A percentile compares a stretch with the other conserved stretches of the same genome.
phyloP scores from a whole-genome alignment of 2,329 filamentous ascomycete species.

The Diaporthe caulivora region DNA sequence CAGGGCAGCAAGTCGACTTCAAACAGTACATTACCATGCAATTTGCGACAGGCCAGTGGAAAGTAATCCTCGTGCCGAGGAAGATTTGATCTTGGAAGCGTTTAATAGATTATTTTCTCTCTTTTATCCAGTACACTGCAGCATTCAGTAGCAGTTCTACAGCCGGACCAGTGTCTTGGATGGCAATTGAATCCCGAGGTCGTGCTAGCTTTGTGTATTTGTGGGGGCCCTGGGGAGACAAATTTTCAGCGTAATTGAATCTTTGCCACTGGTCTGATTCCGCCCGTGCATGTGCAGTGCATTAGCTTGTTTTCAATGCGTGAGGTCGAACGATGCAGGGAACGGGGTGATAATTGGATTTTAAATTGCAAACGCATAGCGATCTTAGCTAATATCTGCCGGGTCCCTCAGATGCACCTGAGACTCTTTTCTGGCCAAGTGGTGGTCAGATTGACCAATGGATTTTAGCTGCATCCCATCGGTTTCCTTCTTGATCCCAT shows the following conservation, averaged over 20 bases:
- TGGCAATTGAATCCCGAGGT: no score
- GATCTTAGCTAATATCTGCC: background rate
- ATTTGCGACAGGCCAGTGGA: slow-evolving; percentile 45
- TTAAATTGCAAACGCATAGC: background rate
- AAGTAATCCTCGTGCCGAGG: background rate
- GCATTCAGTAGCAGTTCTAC: background rate
- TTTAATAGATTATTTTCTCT: background rate
- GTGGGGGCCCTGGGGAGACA: no score
- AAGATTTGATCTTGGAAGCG: background rate
- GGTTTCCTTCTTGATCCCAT: background rate
- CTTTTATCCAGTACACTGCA: background rate
- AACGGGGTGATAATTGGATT: no score
- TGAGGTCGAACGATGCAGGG: background rate
- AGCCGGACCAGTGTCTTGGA: background rate
- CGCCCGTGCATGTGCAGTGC: no score
- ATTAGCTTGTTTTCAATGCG: no score
- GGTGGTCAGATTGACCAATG: background rate
- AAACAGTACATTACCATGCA: slow-evolving; percentile 45
- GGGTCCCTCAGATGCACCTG: background rate
- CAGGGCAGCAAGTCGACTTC: slow-evolving; percentile 42
- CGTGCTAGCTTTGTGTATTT: no score
- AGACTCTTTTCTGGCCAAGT: background rate
- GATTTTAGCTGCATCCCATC: background rate
- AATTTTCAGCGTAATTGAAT: no score
- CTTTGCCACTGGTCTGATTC: no score